Evolutionary conservation across 2,329 filamentous ascomycete genomes (phyloP), one percentile per base, ranked within the genome.

Genomic region (Mycosphaerella arachidis): DNA sequence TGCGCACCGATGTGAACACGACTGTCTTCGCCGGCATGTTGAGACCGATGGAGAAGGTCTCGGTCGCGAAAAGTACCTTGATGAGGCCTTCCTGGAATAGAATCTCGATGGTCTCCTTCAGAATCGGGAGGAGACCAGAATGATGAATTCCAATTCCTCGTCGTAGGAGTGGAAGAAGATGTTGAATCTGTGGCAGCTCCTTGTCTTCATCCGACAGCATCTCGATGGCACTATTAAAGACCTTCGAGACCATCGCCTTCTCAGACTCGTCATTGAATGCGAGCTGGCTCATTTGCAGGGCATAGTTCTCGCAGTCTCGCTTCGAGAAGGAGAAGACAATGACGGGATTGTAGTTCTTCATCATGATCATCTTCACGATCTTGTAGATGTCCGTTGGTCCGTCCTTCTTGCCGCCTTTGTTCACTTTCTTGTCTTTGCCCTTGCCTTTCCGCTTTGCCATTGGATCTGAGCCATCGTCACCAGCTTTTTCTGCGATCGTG

Each of bases 261-360:
- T 99, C 94, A 0, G 91, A 92, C 24, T 96, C 91, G 66, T 96
- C 92, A 77, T 99, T 99, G 83, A 99, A 97, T 51, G 90, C 87
- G 71, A 97, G 84, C 62, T 86, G 84, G 55, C 87, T 93, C 78
- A 97, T 92, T 67, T 91, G 85, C 51, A 99, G 80, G 1, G 94
- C 94, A 75, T 94, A 87, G 63, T 87, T 86, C 77, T 99, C 94
- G 73, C 93, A 97, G 70, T 97, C 93, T 66, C 93, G 85, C 80
- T 99, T 99, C 82, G 92, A 97, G 79, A 99, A 99, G 76, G 93
- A 97, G 84, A 99, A 99, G 43, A 99, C 92, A 73, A 99, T 99
- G 69, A 97, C 94, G 0, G 94, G 94, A 71, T 99, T 97, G 77
- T 94, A 95, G 73, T 90, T 94, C 79, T 92, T 96, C 77, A 91